Percentiles rank a stretch among this genome's conserved stretches.
phyloP scores from a whole-genome alignment of 2,329 filamentous ascomycete genomes.

The Nigrospora oryzae region DNA sequence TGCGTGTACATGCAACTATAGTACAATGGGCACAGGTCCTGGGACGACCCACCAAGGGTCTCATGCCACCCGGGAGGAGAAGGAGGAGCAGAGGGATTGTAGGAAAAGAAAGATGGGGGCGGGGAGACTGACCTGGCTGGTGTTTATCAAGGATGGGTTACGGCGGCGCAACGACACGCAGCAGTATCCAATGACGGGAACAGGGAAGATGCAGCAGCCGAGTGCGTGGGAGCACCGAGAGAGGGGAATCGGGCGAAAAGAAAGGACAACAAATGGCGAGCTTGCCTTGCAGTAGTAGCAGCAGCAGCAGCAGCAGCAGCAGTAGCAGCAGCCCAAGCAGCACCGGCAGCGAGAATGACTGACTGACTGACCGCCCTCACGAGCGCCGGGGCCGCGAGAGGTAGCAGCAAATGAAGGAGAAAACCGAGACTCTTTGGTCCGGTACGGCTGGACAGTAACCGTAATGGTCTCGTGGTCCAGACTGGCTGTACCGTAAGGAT shows the following conservation, averaged over 20 bases:
- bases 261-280: constrained; percentile 5
- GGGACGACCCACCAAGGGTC: constrained; percentile 24
- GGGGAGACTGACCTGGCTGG: constrained; percentile 23
- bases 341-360: no score
- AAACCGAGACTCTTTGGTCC: neutral
- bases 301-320: neutral
- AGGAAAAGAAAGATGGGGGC: constrained; percentile 9
- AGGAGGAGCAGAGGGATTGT: constrained; percentile 11
- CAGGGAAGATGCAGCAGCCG: constrained; percentile 22
- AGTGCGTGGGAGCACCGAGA: constrained; percentile 20
- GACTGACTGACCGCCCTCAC: no score
- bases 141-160: constrained; percentile 22
- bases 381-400: no score
- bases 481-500: neutral
- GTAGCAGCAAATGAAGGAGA: no score
- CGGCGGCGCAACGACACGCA: constrained; percentile 13
- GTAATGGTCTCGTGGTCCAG: constrained; percentile 1
- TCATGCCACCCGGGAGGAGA: constrained; percentile 17
- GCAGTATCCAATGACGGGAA: constrained; percentile 7
- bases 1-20: constrained; percentile 13
- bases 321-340: no score
- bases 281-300: neutral
- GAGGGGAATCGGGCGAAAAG: constrained; percentile 18
- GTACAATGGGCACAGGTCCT: constrained; percentile 17
- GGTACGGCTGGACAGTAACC: neutral